These are phyloP conservation scores for Trichoderma atrobrunneum DNA, from an alignment of 2,329 filamentous ascomycete genomes.

Conservation along the genomic window DNA sequence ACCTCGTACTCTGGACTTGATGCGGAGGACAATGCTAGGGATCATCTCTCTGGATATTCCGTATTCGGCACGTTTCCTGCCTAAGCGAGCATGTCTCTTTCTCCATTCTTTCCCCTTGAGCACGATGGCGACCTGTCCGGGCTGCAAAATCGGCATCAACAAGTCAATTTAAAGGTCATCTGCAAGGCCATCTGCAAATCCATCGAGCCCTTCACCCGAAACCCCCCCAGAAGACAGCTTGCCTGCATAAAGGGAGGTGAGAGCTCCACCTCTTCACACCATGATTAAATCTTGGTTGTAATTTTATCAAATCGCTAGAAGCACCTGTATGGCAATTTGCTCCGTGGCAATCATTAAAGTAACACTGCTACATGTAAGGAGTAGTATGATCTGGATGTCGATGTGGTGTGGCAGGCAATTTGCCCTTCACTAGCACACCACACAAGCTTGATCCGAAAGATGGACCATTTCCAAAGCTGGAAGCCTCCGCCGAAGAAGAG, in stretches of 20 bases:
- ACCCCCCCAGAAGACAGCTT: background rate
- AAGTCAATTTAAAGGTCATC: background rate
- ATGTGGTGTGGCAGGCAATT: conserved; percentile 3
- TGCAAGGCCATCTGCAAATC: background rate
- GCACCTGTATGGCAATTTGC: background rate
- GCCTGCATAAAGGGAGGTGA: background rate
- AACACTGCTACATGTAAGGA: background rate
- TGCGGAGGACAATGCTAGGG: background rate
- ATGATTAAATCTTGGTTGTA: background rate
- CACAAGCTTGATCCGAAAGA: background rate
- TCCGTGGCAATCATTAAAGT: background rate
- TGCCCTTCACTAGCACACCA: background rate
- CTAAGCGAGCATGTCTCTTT: background rate
- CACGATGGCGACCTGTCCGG: background rate
- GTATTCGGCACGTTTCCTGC: background rate
- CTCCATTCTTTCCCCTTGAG: background rate
- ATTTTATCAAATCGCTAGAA: background rate
- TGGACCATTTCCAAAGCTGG: conserved; percentile 9
- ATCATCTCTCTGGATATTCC: background rate
- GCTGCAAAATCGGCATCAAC: background rate
- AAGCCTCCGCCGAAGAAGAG: conserved; percentile 3
- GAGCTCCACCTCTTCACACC: background rate
- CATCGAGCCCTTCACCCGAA: background rate
- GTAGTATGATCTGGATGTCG: background rate
- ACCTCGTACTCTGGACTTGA: background rate